phyloP scores from a whole-genome alignment of 257 asterid species.

The Jacaranda mimosifolia region DNA sequence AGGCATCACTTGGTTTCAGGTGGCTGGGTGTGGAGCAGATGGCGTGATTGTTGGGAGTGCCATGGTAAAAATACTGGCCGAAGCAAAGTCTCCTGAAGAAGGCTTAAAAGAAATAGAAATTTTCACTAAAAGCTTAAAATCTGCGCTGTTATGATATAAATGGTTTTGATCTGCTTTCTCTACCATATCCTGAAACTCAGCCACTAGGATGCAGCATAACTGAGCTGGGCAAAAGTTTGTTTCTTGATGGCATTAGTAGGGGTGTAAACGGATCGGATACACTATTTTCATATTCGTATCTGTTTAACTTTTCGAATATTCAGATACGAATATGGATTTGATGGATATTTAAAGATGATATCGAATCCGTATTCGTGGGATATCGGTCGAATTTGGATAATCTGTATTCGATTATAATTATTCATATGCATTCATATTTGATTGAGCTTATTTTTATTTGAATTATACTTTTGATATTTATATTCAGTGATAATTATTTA shows the following conservation, averaged over 20 bases:
- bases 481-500: too few relatives aligned
- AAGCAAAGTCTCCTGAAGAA: conserved; percentile 84
- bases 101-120: conserved; percentile 74
- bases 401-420: too few relatives aligned
- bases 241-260: not conserved
- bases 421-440: too few relatives aligned
- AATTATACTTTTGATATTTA: too few relatives aligned
- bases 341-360: too few relatives aligned
- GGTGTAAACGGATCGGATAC: too few relatives aligned
- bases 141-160: conserved; percentile 61
- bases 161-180: not conserved
- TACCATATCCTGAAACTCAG: conserved; percentile 19
- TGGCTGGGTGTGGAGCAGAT: conserved; percentile 93
- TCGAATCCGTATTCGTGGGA: too few relatives aligned
- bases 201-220: conserved; percentile 27
- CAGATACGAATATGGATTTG: too few relatives aligned
- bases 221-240: not conserved
- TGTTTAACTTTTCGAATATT: too few relatives aligned
- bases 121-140: conserved; percentile 73
- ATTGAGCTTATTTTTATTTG: too few relatives aligned
- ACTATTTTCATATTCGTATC: too few relatives aligned
- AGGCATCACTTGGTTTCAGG: conserved; percentile 47
- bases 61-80: conserved; percentile 77
- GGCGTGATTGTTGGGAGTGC: conserved; percentile 97
- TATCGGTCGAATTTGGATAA: too few relatives aligned